Conservation (phyloP, 208 protist genomes). For the Sergeia podlipaevii region DNA sequence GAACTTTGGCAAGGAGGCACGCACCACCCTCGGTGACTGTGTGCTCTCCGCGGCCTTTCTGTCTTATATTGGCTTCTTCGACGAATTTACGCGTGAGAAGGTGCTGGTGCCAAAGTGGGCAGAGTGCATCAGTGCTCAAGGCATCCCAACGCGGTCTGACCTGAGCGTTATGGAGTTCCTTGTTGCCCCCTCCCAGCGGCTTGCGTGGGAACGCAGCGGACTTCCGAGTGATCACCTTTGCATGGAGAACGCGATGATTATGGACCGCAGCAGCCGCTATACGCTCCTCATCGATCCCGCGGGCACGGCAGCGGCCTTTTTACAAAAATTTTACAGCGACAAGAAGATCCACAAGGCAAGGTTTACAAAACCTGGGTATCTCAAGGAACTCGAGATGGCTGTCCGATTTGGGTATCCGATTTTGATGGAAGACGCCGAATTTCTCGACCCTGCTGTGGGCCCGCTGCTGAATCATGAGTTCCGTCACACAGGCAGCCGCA, state of each 20-base stretch:
- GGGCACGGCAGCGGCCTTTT: conserved; percentile 94
- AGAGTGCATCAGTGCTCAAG: conserved; percentile 41
- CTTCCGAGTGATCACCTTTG: conserved; percentile 97
- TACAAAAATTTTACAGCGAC: conserved; percentile 78
- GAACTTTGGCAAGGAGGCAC: conserved; percentile 84
- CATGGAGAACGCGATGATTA: conserved; percentile 98
- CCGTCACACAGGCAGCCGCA: conserved; percentile 91
- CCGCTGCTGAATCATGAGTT: conserved; percentile 98
- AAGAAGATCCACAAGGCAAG: conserved; percentile 92
- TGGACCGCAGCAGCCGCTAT: conserved; percentile 92
- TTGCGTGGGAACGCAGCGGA: conserved; percentile 93
- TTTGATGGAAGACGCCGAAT: conserved; percentile 99
- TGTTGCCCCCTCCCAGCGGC: conserved; percentile 84
- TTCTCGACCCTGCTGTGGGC: conserved; percentile 97
- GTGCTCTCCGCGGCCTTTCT: conserved; percentile 95
- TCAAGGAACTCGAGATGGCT: conserved; percentile 98
- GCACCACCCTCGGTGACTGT: conserved; percentile 95
- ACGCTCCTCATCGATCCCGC: conserved; percentile 99
- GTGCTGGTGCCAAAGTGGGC: conserved; percentile 90
- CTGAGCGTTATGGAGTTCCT: conserved; percentile 93
- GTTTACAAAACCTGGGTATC: conserved; percentile 96
- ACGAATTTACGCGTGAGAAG: conserved; percentile 89
- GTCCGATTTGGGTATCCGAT: conserved; percentile 98
- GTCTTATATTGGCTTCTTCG: conserved; percentile 98
- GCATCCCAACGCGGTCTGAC: conserved; percentile 34